Evolutionary conservation across 345 rosid genomes (phyloP).

Genomic region (Carallia brachiata): DNA sequence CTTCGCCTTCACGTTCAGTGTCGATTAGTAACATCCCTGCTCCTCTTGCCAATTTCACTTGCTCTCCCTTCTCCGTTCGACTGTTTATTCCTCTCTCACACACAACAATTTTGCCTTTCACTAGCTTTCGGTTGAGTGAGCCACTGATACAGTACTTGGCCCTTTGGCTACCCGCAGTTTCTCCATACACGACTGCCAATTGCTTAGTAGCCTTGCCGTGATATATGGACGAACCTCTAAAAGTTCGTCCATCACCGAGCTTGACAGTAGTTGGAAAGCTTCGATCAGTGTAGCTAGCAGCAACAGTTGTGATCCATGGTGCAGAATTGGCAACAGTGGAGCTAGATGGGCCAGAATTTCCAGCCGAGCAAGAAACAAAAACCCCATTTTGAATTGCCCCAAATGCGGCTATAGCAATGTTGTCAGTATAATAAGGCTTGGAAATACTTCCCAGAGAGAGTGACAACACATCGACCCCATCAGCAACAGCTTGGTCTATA

Average conservation of each 20-base stretch:
- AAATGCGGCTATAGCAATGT: constrained; percentile 54
- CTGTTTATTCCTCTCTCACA: constrained; percentile 27
- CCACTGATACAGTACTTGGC: constrained; percentile 43
- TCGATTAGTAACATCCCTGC: constrained; percentile 66
- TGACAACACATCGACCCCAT: constrained; percentile 77
- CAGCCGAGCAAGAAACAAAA: constrained; percentile 79
- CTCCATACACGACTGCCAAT: constrained; percentile 45
- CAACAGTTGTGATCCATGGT: constrained; percentile 89
- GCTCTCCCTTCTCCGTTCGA: constrained; percentile 26
- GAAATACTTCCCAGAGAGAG: constrained; percentile 62
- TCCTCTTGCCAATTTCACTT: constrained; percentile 58
- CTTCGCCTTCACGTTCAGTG: constrained; percentile 51
- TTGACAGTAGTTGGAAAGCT: constrained; percentile 59
- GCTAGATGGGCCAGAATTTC: constrained; percentile 62
- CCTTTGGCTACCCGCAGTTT: constrained; percentile 45
- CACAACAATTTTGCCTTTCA: constrained; percentile 42
- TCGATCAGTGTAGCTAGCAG: constrained; percentile 67
- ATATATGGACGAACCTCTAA: constrained; percentile 53
- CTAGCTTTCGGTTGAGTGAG: constrained; percentile 30
- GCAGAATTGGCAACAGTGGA: constrained; percentile 59
- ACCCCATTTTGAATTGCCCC: constrained; percentile 55
- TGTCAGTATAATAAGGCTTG: constrained; percentile 55
- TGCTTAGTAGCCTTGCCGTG: constrained; percentile 36
- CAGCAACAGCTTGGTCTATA: constrained; percentile 59
- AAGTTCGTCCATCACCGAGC: constrained; percentile 44